Percentiles rank a stretch among this genome's conserved stretches.
Conservation (phyloP, 352 stramenopile genomes). For the Phytopythium litorale region DNA sequence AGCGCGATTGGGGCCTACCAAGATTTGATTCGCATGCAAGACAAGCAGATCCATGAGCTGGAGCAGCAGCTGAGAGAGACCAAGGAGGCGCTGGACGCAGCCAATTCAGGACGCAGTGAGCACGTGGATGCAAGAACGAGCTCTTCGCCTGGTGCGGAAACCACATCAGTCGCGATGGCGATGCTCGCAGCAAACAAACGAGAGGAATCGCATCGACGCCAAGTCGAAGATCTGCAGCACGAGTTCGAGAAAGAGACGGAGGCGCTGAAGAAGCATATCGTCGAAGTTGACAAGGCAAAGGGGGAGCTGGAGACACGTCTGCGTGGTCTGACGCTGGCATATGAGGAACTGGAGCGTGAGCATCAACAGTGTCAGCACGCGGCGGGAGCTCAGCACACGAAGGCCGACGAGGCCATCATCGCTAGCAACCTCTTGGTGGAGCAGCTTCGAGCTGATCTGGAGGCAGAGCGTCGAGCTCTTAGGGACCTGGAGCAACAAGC, state of each 20-base stretch:
- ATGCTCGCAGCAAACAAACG: slow-evolving; percentile 3
- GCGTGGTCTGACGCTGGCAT: slow-evolving; percentile 40
- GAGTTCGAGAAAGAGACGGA: slow-evolving; percentile 29
- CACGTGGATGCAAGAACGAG: not conserved
- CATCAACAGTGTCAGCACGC: slow-evolving; percentile 15
- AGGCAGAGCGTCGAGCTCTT: slow-evolving; percentile 23
- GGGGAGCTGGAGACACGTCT: slow-evolving; percentile 37
- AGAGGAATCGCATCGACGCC: slow-evolving; percentile 5
- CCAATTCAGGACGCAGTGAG: not conserved
- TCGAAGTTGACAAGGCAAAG: slow-evolving; percentile 19
- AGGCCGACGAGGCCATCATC: not conserved
- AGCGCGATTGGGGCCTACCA: slow-evolving; percentile 52
- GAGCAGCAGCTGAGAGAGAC: slow-evolving; percentile 27
- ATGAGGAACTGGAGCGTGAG: slow-evolving; percentile 49
- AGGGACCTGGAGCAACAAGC: slow-evolving; percentile 22
- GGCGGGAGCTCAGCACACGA: not conserved
- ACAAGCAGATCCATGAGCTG: slow-evolving; percentile 63
- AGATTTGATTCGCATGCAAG: slow-evolving; percentile 79
- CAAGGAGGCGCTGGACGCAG: slow-evolving; percentile 5
- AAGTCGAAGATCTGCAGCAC: slow-evolving; percentile 4
- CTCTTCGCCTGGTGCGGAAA: not conserved
- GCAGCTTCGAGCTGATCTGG: slow-evolving; percentile 31
- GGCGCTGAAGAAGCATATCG: slow-evolving; percentile 26
- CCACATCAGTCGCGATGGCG: not conserved
- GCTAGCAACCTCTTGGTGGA: slow-evolving; percentile 11